Evolutionary conservation across 345 rosid species (phyloP).

Genomic region (Eucalyptus cladocalyx): DNA sequence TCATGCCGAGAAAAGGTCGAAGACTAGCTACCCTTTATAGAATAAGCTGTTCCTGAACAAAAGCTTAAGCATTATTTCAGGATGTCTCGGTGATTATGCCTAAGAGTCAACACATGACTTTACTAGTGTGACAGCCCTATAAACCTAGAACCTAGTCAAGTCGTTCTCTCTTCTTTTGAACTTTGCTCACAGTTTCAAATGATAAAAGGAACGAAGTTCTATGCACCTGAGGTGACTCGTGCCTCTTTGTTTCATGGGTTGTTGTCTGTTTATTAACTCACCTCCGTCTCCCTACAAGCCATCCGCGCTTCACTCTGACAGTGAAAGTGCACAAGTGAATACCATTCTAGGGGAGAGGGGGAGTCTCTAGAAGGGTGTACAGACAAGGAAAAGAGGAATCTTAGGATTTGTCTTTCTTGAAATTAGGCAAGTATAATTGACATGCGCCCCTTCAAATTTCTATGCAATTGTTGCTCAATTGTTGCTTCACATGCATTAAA

Average conservation of each 20-base stretch:
- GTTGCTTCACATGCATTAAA: neutral
- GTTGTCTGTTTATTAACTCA: constrained; percentile 48
- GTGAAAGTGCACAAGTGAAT: constrained; percentile 48
- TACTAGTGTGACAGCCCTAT: neutral
- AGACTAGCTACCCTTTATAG: neutral
- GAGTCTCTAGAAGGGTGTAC: constrained; percentile 59
- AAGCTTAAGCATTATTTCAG: neutral
- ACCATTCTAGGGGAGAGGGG: constrained; percentile 25
- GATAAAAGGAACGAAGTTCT: constrained; percentile 14
- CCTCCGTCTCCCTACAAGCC: neutral
- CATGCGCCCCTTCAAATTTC: constrained; percentile 22
- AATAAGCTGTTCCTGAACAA: neutral
- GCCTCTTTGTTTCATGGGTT: constrained; percentile 60
- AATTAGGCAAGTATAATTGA: constrained; percentile 26
- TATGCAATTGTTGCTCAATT: constrained; percentile 23
- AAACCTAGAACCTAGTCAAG: neutral
- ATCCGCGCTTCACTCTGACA: constrained; percentile 18
- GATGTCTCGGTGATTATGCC: neutral
- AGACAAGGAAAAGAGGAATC: constrained; percentile 71
- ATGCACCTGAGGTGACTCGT: constrained; percentile 20
- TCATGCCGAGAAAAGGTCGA: neutral
- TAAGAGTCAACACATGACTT: neutral
- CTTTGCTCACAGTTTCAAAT: neutral
- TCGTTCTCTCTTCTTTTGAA: neutral
- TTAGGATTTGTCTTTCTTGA: constrained; percentile 58